A percentile compares a stretch with the other conserved stretches of the same genome.
Conservation (phyloP, 2,329 filamentous ascomycete species). For the Clarireedia paspali region DNA sequence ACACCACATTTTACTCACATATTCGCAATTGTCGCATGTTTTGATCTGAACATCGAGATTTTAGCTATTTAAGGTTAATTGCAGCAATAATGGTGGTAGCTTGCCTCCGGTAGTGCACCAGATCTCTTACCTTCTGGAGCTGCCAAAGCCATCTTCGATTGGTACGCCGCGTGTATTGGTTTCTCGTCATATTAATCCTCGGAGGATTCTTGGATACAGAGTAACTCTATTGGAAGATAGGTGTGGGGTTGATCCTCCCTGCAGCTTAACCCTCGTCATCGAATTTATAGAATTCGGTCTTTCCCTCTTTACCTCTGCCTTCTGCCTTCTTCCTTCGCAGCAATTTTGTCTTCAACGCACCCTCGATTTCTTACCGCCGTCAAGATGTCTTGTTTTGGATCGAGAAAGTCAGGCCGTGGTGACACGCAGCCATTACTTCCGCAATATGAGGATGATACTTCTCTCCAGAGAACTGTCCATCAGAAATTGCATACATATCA, state of each 20-base stretch:
- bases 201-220: too few relatives aligned
- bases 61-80: too few relatives aligned
- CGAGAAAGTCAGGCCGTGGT: slow-evolving; percentile 23
- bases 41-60: too few relatives aligned
- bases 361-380: not conserved
- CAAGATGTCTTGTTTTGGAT: slow-evolving; percentile 28
- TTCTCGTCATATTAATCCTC: too few relatives aligned
- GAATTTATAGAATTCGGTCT: slow-evolving; percentile 1
- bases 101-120: too few relatives aligned
- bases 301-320: not conserved
- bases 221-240: not conserved
- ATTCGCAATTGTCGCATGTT: too few relatives aligned
- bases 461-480: slow-evolving; percentile 67
- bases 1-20: too few relatives aligned
- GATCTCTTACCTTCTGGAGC: too few relatives aligned
- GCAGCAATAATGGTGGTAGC: too few relatives aligned
- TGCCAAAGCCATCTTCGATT: too few relatives aligned
- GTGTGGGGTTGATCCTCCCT: slow-evolving; percentile 3
- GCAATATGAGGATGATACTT: slow-evolving; percentile 74
- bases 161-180: too few relatives aligned
- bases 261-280: slow-evolving; percentile 3
- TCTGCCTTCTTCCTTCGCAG: not conserved
- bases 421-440: slow-evolving; percentile 64
- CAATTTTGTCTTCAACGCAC: not conserved
- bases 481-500: slow-evolving; percentile 91